These are phyloP conservation scores for Aspergillus cejpii DNA, from an alignment of 2,329 filamentous ascomycete genomes.

Conservation along the genomic window DNA sequence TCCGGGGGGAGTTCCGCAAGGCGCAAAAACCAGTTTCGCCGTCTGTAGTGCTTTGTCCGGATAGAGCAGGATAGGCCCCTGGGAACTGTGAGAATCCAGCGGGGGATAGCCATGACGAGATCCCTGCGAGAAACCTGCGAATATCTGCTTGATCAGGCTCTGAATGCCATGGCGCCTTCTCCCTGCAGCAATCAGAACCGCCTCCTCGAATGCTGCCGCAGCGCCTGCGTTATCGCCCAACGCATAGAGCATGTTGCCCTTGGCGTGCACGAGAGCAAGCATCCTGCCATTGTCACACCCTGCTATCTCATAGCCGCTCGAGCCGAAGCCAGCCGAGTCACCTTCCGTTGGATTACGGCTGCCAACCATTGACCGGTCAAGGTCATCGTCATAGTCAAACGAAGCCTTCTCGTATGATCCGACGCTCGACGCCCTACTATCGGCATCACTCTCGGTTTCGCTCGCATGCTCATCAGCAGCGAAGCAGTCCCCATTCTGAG, in stretches of 20 bases:
- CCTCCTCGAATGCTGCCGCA: conserved; percentile 87
- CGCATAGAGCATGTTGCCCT: conserved; percentile 96
- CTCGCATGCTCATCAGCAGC: conserved; percentile 50
- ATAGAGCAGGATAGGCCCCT: conserved; percentile 66
- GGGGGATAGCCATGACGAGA: conserved; percentile 36
- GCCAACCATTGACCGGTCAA: conserved; percentile 24
- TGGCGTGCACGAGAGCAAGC: conserved; percentile 88
- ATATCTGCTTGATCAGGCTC: conserved; percentile 70
- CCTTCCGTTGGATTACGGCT: conserved; percentile 25
- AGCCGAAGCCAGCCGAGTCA: conserved; percentile 55
- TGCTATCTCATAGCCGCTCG: conserved; percentile 77
- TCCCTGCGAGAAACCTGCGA: conserved; percentile 58
- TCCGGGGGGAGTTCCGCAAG: conserved; percentile 70
- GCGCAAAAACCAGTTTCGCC: conserved; percentile 72
- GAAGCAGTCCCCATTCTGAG: conserved; percentile 43
- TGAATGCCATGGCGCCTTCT: conserved; percentile 63
- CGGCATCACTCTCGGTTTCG: conserved; percentile 53
- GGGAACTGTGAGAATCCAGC: conserved; percentile 28
- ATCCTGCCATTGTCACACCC: conserved; percentile 87
- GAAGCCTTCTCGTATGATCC: conserved; percentile 51
- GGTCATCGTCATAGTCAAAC: conserved; percentile 51
- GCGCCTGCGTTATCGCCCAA: conserved; percentile 74
- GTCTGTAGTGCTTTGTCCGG: conserved; percentile 80
- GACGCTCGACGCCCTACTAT: conserved; percentile 47
- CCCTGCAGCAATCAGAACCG: conserved; percentile 80